phyloP scores from a whole-genome alignment of 2,329 filamentous ascomycete genomes.

The Parascedosporium putredinis region DNA sequence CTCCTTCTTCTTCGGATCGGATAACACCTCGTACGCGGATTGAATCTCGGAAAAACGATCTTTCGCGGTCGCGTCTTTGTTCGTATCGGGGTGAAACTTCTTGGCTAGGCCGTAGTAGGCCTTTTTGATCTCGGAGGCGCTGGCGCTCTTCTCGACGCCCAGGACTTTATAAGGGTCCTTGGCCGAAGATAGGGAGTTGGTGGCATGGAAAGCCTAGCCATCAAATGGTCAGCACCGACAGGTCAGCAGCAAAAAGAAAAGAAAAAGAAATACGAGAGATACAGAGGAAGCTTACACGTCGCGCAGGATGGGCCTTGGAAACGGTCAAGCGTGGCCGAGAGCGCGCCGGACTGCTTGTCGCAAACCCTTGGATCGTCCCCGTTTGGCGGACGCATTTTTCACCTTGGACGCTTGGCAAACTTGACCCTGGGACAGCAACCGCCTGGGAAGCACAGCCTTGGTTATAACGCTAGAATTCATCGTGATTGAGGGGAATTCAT shows the following conservation, averaged over 20 bases:
- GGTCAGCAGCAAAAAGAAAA: neutral
- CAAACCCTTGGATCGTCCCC: conserved; percentile 18
- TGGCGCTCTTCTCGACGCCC: conserved; percentile 73
- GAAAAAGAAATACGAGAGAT: conserved; percentile 11
- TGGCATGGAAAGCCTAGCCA: conserved; percentile 49
- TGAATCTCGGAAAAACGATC: conserved; percentile 92
- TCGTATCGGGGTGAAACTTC: conserved; percentile 96
- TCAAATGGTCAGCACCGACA: no score
- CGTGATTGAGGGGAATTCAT: conserved; percentile 20
- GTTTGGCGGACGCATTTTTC: conserved; percentile 27
- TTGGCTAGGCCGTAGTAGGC: conserved; percentile 96
- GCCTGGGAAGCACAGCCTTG: conserved; percentile 35
- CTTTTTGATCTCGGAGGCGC: conserved; percentile 86
- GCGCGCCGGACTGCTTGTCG: conserved; percentile 3
- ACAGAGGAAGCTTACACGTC: conserved; percentile 14
- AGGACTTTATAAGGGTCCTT: conserved; percentile 82
- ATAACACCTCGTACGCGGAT: conserved; percentile 84
- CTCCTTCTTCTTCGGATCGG: conserved; percentile 85
- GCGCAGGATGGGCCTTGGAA: conserved; percentile 18
- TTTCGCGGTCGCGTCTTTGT: conserved; percentile 88
- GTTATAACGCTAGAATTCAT: conserved; percentile 39
- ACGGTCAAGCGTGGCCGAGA: neutral
- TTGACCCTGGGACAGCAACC: conserved; percentile 33
- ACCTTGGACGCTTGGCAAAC: conserved; percentile 29
- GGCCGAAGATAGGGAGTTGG: conserved; percentile 31